Percentiles rank a stretch among this genome's conserved stretches.
Evolutionary conservation across 345 rosid genomes (phyloP).

Genomic region (Xanthoceras sorbifolium): DNA sequence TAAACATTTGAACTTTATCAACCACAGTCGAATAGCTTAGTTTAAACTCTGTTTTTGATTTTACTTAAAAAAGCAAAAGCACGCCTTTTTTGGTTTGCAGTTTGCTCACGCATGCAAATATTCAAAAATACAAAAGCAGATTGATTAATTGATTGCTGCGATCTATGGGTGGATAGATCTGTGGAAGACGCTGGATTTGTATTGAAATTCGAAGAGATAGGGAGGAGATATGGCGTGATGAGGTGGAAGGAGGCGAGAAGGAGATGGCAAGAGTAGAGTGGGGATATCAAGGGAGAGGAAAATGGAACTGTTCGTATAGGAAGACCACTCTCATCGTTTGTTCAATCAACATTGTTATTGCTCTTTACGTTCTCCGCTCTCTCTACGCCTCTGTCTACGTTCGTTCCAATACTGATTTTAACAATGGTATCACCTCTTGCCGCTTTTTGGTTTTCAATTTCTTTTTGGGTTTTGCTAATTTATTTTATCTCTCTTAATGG

Average conservation of each 20-base stretch:
- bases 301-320: constrained; percentile 66
- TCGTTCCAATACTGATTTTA: constrained; percentile 48
- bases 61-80: neutral
- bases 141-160: neutral
- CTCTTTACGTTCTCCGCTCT: constrained; percentile 87
- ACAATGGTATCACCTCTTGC: constrained; percentile 9
- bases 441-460: neutral
- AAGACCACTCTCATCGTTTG: constrained; percentile 80
- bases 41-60: no score
- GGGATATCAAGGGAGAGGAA: constrained; percentile 49
- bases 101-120: neutral
- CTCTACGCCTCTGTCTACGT: constrained; percentile 77
- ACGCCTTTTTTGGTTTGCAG: neutral
- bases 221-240: constrained; percentile 50
- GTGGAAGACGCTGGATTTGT: neutral
- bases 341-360: constrained; percentile 82
- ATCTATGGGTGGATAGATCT: constrained; percentile 4
- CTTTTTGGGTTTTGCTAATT: neutral
- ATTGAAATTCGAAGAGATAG: neutral
- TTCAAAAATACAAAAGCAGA: neutral
- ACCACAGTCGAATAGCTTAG: neutral
- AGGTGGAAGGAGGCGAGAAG: constrained; percentile 27
- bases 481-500: neutral
- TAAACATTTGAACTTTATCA: neutral
- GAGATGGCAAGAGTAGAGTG: constrained; percentile 70